Evolutionary conservation across 2,329 filamentous ascomycete species (phyloP).

Genomic region (Atkinsonella texensis): DNA sequence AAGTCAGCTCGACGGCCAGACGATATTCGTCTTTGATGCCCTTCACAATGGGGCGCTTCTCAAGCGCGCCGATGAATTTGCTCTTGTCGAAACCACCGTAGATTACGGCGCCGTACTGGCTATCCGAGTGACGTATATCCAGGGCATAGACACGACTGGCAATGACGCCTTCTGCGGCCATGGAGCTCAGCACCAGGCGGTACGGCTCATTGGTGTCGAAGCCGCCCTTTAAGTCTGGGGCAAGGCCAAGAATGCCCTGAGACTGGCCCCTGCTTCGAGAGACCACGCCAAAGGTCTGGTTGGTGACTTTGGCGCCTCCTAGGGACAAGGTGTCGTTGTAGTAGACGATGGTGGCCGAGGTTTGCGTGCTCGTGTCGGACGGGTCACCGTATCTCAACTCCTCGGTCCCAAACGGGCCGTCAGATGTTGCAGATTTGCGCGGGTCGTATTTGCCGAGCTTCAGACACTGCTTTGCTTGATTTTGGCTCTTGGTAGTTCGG

Average conservation of each 20-base stretch:
- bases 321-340: slow-evolving; percentile 34
- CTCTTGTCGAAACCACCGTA: slow-evolving; percentile 41
- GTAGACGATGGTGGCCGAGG: slow-evolving; percentile 29
- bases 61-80: slow-evolving; percentile 36
- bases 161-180: slow-evolving; percentile 34
- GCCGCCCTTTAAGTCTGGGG: slow-evolving; percentile 28
- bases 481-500: slow-evolving; percentile 21
- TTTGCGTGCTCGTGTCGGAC: slow-evolving; percentile 23
- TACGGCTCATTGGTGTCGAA: slow-evolving; percentile 30
- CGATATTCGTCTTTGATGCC: slow-evolving; percentile 23
- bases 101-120: slow-evolving; percentile 34
- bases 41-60: slow-evolving; percentile 29
- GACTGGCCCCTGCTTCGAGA: slow-evolving; percentile 32
- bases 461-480: slow-evolving; percentile 25
- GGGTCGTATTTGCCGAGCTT: slow-evolving; percentile 33
- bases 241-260: slow-evolving; percentile 40
- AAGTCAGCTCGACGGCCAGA: slow-evolving; percentile 22
- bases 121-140: slow-evolving; percentile 33
- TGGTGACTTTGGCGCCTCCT: slow-evolving; percentile 26
- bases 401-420: slow-evolving; percentile 24
- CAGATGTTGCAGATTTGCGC: slow-evolving; percentile 23
- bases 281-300: slow-evolving; percentile 40
- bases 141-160: slow-evolving; percentile 38
- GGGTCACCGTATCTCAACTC: slow-evolving; percentile 29
- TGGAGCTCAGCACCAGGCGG: slow-evolving; percentile 39